Evolutionary conservation across 208 protist species (phyloP).

Genomic region (Trypanosoma caninum): DNA sequence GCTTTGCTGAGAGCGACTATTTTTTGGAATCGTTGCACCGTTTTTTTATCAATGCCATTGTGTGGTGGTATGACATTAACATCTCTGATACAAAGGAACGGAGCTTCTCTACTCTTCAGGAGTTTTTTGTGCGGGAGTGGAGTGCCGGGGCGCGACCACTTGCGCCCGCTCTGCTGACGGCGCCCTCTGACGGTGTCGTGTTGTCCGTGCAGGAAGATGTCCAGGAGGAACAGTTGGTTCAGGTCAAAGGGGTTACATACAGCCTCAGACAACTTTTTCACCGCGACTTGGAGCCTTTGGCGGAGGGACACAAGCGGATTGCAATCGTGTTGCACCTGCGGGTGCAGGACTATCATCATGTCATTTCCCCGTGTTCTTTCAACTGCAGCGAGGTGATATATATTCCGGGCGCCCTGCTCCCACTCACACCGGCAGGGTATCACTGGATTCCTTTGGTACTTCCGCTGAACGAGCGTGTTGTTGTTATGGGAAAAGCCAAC

Average conservation of each 20-base stretch:
- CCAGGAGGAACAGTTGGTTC: conserved; percentile 47
- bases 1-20: conserved; percentile 32
- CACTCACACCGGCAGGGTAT: conserved; percentile 55
- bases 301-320: conserved; percentile 43
- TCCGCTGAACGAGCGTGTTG: conserved; percentile 73
- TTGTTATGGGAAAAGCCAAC: conserved; percentile 42
- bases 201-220: conserved; percentile 41
- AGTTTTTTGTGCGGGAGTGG: conserved; percentile 81
- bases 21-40: conserved; percentile 51
- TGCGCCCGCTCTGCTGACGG: conserved; percentile 27
- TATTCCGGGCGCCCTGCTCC: conserved; percentile 74
- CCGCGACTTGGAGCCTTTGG: conserved; percentile 15
- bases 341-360: conserved; percentile 78
- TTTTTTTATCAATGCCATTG: conserved; percentile 31
- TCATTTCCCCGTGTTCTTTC: conserved; percentile 57
- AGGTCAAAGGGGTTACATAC: conserved; percentile 82
- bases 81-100: conserved; percentile 29
- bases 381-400: conserved; percentile 58
- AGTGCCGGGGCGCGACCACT: conserved; percentile 38
- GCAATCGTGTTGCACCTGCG: conserved; percentile 65
- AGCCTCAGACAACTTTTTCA: conserved; percentile 63
- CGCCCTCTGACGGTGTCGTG: conserved; percentile 76
- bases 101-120: conserved; percentile 58
- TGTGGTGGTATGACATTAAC: conserved; percentile 57
- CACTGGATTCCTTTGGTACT: conserved; percentile 78